Base-by-base conservation (phyloP, 1,284 basidiomycete species). In the Flammula alnicola region DNA sequence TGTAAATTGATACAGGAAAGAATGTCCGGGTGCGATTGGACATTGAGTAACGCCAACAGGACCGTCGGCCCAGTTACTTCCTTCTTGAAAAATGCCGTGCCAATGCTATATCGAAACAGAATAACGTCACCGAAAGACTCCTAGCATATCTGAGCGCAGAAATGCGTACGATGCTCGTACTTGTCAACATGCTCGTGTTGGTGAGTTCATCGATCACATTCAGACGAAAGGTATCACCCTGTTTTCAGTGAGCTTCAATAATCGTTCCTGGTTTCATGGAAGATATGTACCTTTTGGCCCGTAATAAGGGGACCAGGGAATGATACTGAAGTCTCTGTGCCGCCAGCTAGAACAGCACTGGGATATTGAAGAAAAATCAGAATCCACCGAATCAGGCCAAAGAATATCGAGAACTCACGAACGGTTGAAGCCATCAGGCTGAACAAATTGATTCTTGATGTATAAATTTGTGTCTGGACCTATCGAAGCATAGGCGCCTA, bases 21-120 rank as follows among this genome's bases (percentile, higher is more conserved):
- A 61, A 14, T 63, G 35, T 7, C 54, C 58, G 0, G 70, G 69
- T 1, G 70, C 66, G 44, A 81, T 79, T 1, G 76, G 75, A 54
- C 80, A 82, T 52, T 67, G 63, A 29, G 61, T 67, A 10, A 69
- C 66, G 32, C 43, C 63, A 59, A 54, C 27, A 4, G 52, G 52
- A 12, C 61, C 63, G 25, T 63, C 61, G 11, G 57, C 58, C 54
- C 57, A 62, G 14, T 46, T 49, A 29, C 51, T 54, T 11, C 56
- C 54, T 7, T 51, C 40, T 43, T 61, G 58, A 43, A 59, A 55
- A 20, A 62, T 50, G 12, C 63, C 61, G 46, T 64, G 60, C 60
- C 60, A 60, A 25, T 61, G 60, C 59, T 61, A 35, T 7, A 26
- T 5, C 11, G 14, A 25, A 4, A 23, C n/a, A 30, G 33, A 20